Conservation (phyloP, 345 rosid genomes). For the Populus ilicifolia region DNA sequence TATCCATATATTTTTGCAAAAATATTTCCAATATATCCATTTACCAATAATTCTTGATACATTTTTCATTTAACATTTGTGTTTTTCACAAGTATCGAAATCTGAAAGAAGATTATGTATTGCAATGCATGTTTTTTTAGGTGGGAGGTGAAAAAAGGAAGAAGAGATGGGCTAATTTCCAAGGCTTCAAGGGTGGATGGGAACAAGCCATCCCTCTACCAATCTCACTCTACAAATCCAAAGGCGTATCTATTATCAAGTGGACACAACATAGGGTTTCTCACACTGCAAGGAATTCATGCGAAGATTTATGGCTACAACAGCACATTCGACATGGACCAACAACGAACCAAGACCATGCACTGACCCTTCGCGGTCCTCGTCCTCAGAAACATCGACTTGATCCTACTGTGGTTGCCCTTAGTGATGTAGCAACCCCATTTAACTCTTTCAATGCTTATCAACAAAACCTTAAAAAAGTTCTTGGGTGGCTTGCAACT, state of each 20-base stretch:
- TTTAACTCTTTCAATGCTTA: constrained; percentile 15
- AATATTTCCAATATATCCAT: no score
- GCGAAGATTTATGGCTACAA: constrained; percentile 10
- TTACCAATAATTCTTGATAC: no score
- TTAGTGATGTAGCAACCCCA: constrained; percentile 6
- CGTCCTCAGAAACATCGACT: not conserved
- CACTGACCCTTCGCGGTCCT: not conserved
- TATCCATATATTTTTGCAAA: no score
- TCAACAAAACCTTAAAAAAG: constrained; percentile 3
- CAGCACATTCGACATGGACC: constrained; percentile 8
- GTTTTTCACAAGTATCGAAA: no score
- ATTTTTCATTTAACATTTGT: not conserved
- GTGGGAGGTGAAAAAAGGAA: constrained; percentile 6
- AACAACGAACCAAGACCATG: constrained; percentile 10
- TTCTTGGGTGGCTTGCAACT: not conserved
- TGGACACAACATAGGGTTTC: constrained; percentile 23
- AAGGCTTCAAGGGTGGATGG: constrained; percentile 5
- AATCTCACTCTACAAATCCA: constrained; percentile 15
- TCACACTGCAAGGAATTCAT: constrained; percentile 18
- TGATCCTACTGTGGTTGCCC: constrained; percentile 6
- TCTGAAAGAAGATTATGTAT: no score
- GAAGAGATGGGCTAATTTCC: constrained; percentile 17
- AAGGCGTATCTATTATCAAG: constrained; percentile 13
- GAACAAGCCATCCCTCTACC: constrained; percentile 2
- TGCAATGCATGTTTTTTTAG: not conserved